Conservation (phyloP, 148 eudicot genomes). For the Vaccinium myrtillus region DNA sequence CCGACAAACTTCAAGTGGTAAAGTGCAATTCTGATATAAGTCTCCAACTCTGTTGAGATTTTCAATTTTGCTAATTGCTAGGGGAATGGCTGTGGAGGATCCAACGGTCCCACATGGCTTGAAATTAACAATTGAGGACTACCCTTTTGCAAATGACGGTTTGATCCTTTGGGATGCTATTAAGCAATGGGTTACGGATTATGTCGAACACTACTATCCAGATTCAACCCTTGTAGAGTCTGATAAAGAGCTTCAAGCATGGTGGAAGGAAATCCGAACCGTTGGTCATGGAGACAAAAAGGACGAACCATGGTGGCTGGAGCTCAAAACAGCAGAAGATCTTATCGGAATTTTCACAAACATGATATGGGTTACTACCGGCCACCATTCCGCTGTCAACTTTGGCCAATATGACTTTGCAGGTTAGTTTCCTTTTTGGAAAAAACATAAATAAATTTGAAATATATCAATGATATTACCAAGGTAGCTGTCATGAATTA, state of each 20-base stretch:
- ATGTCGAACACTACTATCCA: conserved; percentile 57
- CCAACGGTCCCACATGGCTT: conserved; percentile 61
- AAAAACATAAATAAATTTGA: too few species aligned
- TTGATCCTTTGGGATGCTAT: conserved; percentile 58
- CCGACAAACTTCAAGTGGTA: too few species aligned
- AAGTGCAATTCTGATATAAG: too few species aligned
- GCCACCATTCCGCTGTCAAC: conserved; percentile 82
- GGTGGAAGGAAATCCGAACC: too few species aligned
- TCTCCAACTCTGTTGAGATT: too few species aligned
- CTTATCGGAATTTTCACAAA: conserved; percentile 50
- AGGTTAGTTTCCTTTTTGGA: conserved; percentile 46
- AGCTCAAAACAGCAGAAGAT: conserved; percentile 37
- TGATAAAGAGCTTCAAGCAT: neutral
- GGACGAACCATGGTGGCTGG: too few species aligned
- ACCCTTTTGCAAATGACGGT: conserved; percentile 80
- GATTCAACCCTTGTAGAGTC: conserved; percentile 30
- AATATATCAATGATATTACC: too few species aligned
- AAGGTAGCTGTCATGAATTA: too few species aligned
- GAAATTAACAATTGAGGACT: conserved; percentile 64
- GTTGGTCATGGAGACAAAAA: too few species aligned
- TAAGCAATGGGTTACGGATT: conserved; percentile 70
- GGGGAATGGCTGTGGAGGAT: conserved; percentile 77
- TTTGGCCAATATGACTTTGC: conserved; percentile 73
- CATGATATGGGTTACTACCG: conserved; percentile 77
- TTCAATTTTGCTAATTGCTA: neutral